Percentiles rank a stretch among this genome's conserved stretches.
phyloP scores from a whole-genome alignment of 495 filamentous ascomycete genomes.

The Rhypophila decipiens region DNA sequence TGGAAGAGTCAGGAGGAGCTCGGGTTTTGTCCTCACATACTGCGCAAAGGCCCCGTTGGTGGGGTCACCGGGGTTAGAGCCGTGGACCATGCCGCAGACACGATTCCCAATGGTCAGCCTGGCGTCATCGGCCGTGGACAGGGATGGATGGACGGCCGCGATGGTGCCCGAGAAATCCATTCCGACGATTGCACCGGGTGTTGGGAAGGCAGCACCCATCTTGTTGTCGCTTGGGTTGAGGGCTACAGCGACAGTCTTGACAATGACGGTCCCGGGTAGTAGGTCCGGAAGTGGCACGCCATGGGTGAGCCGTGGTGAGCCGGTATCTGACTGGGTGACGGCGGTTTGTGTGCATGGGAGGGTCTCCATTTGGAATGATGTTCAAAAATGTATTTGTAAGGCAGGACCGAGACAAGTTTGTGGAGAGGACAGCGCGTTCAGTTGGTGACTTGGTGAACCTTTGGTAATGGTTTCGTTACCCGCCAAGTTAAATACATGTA shows the following conservation, averaged over 20 bases:
- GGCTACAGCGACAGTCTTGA: conserved; percentile 3
- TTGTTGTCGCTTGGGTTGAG: conserved; percentile 24
- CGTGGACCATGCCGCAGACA: conserved; percentile 19
- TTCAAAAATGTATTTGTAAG: too few relatives aligned
- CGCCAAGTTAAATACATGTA: too few relatives aligned
- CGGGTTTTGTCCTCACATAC: conserved; percentile 13
- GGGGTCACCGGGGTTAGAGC: conserved; percentile 10
- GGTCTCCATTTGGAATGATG: too few relatives aligned
- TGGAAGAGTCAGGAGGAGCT: conserved; percentile 13
- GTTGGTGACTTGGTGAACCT: too few relatives aligned
- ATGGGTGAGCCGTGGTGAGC: not conserved
- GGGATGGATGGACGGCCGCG: conserved; percentile 5
- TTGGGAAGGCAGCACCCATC: conserved; percentile 11
- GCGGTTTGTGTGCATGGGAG: too few relatives aligned
- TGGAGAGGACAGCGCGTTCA: too few relatives aligned
- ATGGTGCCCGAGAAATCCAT: conserved; percentile 18
- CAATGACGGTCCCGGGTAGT: not conserved
- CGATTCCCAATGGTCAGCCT: conserved; percentile 12
- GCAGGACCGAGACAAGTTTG: too few relatives aligned
- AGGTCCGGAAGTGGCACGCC: not conserved
- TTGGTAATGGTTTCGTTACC: too few relatives aligned
- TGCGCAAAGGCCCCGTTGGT: conserved; percentile 23
- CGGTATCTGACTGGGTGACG: not conserved
- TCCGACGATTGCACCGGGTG: conserved; percentile 9
- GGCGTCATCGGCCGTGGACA: not conserved